These are phyloP conservation scores for Millerozyma miso DNA, from an alignment of 805 yeast species.

Conservation along the genomic window DNA sequence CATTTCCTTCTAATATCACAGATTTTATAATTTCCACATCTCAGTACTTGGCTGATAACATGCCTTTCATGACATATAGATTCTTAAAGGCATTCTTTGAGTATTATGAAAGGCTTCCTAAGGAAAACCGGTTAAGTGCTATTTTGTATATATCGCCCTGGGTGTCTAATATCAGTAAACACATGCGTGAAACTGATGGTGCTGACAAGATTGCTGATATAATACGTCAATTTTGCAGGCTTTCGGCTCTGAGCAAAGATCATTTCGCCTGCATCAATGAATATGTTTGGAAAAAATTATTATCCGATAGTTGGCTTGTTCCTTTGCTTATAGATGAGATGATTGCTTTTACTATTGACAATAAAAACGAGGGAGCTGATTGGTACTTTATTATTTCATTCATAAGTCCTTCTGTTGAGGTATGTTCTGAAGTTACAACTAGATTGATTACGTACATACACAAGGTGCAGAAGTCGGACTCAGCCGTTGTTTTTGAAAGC, in stretches of 20 bases:
- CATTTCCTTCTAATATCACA: slow-evolving; percentile 65
- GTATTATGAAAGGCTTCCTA: slow-evolving; percentile 36
- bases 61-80: slow-evolving; percentile 59
- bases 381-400: slow-evolving; percentile 63
- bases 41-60: slow-evolving; percentile 47
- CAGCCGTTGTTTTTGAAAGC: slow-evolving; percentile 35
- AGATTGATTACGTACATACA: slow-evolving; percentile 54
- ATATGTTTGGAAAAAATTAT: slow-evolving; percentile 64
- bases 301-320: slow-evolving; percentile 56
- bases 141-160: slow-evolving; percentile 64
- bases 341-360: slow-evolving; percentile 67
- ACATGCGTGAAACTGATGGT: slow-evolving; percentile 59
- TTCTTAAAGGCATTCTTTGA: slow-evolving; percentile 51
- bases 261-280: slow-evolving; percentile 53
- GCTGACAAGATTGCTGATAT: slow-evolving; percentile 56
- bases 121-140: slow-evolving; percentile 36
- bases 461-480: slow-evolving; percentile 42
- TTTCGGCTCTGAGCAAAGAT: slow-evolving; percentile 47
- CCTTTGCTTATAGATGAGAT: slow-evolving; percentile 66
- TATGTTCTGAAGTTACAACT: slow-evolving; percentile 60
- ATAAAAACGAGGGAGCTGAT: slow-evolving; percentile 68
- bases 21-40: slow-evolving; percentile 58
- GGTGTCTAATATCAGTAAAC: slow-evolving; percentile 60
- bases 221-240: slow-evolving; percentile 56
- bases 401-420: slow-evolving; percentile 70